Base-by-base conservation (phyloP, 805 yeast genomes). In the Sugiyamaella lignohabitans region DNA sequence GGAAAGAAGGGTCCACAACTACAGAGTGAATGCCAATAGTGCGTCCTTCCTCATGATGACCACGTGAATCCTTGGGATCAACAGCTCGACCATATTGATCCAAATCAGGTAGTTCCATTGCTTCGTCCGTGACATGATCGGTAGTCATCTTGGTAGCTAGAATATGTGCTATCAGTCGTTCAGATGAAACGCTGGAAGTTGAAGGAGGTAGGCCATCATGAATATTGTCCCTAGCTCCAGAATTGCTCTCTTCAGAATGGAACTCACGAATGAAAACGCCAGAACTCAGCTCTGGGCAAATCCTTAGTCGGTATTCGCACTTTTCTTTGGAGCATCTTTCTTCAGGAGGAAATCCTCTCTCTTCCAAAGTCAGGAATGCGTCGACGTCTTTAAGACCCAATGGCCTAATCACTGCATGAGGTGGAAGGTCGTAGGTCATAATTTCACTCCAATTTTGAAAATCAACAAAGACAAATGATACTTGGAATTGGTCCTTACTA, bases 241-340 rank as follows among this genome's bases (percentile, higher is more conserved):
- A 61, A 11, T 52, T 50, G n/a, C 45, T 54, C n/a, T 57, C 61
- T 24, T 46, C 53, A 11, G 52, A 59, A 19, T 60, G 70, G 64
- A 83, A 84, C 47, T 78, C 78, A 60, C 96, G 73, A 43, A 87
- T 72, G 59, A 91, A 93, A 47, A 93, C 72, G 2, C 98, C 98
- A 4, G 89, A 79, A 54, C 93, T 80, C 48, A 91, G 75, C 63
- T 91, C 98, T 6, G 98, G 98, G 62, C 97, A 89, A 3, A 70
- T 79, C 1, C 74, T 73, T 53, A 91, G 71, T 56, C 97, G 74
- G 69, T 86, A 91, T 53, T 67, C 68, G 46, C 79, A 64, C 53
- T 76, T 80, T 43, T 80, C 87, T n/a, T 59, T 59, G 10, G 85
- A 62, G 38, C 86, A 82, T 48, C 94, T 73, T 67, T 87, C 95